Base-by-base conservation (phyloP, 352 stramenopile species). In the Globisporangium apiculatum region DNA sequence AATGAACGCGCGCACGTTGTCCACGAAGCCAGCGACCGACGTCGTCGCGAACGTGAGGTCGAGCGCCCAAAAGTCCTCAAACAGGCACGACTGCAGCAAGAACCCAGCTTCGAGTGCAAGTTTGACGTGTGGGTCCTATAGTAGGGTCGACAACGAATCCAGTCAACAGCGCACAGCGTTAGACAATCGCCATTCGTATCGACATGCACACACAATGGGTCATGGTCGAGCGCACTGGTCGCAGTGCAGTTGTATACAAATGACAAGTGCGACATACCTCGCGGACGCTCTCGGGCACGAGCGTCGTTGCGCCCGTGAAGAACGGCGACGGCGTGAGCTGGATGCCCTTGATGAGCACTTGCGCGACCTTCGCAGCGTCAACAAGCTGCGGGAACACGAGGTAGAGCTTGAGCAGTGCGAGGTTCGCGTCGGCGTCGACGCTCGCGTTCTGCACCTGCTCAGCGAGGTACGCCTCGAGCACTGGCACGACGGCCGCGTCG, bases 401-500 rank as follows among this genome's bases (percentile, higher is more conserved):
- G 71, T 91, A 94, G 52, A 94, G 71, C 71, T 90, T 91, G 57
- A 94, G 71, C 59, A 94, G 75, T 62, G 79, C 79, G 60, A 94
- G 66, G 63, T 86, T 72, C 55, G 85, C 81, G 68, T 94, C 79
- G 36, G 87, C 75, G 55, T 93, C 83, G 38, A 92, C 71, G 9
- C 62, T 76, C 17, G 56, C 60, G 64, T 67, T 77, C 52, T 70
- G 42, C 61, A 93, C 55, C 77, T 95, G 83, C 72, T 95, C 85
- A 41, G 68, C 69, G 51, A 93, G 56, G 68, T 92, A 93, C 59
- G 61, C 62, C 64, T 91, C 83, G 48, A 94, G 65, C 36, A 78
- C 57, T 40, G 64, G 58, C 50, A 90, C 68, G 35, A 70, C 66
- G 18, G 55, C 67, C 56, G 75, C 55, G 51, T 87, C 70, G 52